A percentile compares a stretch with the other conserved stretches of the same genome.
These are phyloP conservation scores for Pugionium cornutum DNA, from an alignment of 345 rosid species.

Conservation along the genomic window DNA sequence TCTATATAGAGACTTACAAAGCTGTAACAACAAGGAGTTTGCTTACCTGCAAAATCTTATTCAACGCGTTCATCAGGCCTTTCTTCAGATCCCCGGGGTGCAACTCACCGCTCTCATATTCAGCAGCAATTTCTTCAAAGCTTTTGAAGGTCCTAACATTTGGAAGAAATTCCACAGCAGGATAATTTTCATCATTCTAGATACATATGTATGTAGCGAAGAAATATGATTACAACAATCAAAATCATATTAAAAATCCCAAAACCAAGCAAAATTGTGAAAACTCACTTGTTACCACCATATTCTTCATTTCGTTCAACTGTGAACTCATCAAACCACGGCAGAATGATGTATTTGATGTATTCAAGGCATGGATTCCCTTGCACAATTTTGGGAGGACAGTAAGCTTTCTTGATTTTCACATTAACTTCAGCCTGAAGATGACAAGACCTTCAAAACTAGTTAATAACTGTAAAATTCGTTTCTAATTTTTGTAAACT, in stretches of 20 bases:
- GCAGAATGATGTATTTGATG: constrained; percentile 62
- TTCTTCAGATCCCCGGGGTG: constrained; percentile 81
- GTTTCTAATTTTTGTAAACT: constrained; percentile 4
- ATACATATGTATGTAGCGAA: neutral
- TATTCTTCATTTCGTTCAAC: constrained; percentile 60
- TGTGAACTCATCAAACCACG: constrained; percentile 75
- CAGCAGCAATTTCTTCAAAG: constrained; percentile 68
- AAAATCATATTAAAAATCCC: neutral
- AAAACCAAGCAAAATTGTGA: neutral
- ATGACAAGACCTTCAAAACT: neutral
- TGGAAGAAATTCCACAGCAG: constrained; percentile 8
- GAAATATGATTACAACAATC: neutral
- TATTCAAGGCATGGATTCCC: constrained; percentile 89
- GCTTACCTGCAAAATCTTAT: constrained; percentile 71
- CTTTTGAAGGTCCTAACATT: constrained; percentile 54
- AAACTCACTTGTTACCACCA: constrained; percentile 83
- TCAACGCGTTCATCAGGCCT: constrained; percentile 62
- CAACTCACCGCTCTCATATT: constrained; percentile 62
- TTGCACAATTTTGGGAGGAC: constrained; percentile 67
- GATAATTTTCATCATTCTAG: neutral
- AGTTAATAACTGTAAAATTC: constrained; percentile 7
- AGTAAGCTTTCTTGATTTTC: constrained; percentile 88
- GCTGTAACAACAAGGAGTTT: constrained; percentile 1
- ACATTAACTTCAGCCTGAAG: constrained; percentile 72
- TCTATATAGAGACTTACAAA: neutral